Evolutionary conservation across 2,329 filamentous ascomycete genomes (phyloP).

Genomic region (Epichloe bromicola): DNA sequence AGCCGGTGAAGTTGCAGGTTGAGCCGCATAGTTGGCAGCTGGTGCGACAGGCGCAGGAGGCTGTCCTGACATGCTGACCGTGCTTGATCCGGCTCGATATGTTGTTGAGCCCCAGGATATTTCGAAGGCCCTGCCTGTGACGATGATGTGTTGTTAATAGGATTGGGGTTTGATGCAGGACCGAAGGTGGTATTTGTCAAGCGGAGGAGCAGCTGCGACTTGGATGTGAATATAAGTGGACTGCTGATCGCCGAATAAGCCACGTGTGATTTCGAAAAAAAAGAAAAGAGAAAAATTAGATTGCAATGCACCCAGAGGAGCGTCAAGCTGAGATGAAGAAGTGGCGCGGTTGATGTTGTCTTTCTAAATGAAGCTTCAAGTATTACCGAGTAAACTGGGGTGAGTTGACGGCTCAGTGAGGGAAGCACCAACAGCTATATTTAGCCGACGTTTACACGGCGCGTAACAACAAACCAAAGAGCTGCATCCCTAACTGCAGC

Average conservation of each 20-base stretch:
- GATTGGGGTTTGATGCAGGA: not conserved
- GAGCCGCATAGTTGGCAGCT: constrained; percentile 18
- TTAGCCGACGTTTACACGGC: constrained; percentile 5
- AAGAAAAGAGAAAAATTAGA: not conserved
- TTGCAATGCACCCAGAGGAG: not conserved
- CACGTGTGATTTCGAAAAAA: not conserved
- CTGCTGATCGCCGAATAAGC: not conserved
- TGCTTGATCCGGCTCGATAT: not conserved
- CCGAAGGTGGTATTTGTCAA: not conserved
- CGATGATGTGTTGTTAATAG: not conserved
- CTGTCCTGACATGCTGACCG: constrained; percentile 21
- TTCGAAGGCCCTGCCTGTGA: not conserved
- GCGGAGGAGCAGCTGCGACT: not conserved
- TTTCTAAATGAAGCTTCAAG: not conserved
- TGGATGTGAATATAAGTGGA: not conserved
- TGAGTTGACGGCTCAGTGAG: not conserved
- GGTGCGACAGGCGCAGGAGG: constrained; percentile 17
- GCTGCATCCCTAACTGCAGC: not conserved
- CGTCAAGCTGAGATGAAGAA: not conserved
- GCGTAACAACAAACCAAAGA: not conserved
- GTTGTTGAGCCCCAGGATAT: not conserved
- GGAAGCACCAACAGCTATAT: not conserved
- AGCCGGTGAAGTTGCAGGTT: constrained; percentile 22
- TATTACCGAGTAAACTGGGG: not conserved
- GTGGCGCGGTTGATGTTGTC: not conserved